Percentiles rank a stretch among this genome's conserved stretches.
phyloP scores from a whole-genome alignment of 176 grass and related monocot species.

The Pontederia paniculata region DNA sequence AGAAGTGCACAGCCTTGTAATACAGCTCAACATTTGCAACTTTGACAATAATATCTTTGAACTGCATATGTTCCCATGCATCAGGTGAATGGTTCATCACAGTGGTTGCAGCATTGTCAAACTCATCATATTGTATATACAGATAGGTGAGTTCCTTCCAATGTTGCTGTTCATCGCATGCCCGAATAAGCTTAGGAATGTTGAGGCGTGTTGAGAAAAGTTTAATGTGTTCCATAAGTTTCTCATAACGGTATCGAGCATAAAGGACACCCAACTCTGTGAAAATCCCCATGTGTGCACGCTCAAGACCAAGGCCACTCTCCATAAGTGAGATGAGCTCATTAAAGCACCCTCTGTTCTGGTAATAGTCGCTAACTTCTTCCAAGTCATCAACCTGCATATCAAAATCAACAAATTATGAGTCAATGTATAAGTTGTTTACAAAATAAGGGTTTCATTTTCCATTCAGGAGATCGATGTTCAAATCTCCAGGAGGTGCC shows the following conservation, averaged over 20 bases:
- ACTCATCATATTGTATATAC: constrained; percentile 89
- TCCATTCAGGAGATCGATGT: too few species aligned
- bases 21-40: constrained; percentile 91
- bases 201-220: constrained; percentile 89
- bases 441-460: too few species aligned
- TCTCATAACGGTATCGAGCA: constrained; percentile 80
- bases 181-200: constrained; percentile 84
- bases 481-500: too few species aligned
- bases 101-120: constrained; percentile 90
- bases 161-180: constrained; percentile 90
- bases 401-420: constrained; percentile 3
- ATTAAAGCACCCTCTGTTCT: constrained; percentile 36
- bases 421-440: too few species aligned
- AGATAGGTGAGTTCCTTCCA: constrained; percentile 92
- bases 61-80: constrained; percentile 98
- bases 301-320: constrained; percentile 44
- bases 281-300: constrained; percentile 88
- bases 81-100: constrained; percentile 97
- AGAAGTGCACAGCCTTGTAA: constrained; percentile 97
- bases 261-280: constrained; percentile 82
- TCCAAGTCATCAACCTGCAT: constrained; percentile 30
- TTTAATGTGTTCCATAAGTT: constrained; percentile 97
- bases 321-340: constrained; percentile 38
- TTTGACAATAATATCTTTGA: constrained; percentile 83
- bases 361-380: constrained; percentile 41